A percentile compares a stretch with the other conserved stretches of the same genome.
Conservation (phyloP, 225 moss, liverwort and hornwort species). For the Pleurozium schreberi region DNA sequence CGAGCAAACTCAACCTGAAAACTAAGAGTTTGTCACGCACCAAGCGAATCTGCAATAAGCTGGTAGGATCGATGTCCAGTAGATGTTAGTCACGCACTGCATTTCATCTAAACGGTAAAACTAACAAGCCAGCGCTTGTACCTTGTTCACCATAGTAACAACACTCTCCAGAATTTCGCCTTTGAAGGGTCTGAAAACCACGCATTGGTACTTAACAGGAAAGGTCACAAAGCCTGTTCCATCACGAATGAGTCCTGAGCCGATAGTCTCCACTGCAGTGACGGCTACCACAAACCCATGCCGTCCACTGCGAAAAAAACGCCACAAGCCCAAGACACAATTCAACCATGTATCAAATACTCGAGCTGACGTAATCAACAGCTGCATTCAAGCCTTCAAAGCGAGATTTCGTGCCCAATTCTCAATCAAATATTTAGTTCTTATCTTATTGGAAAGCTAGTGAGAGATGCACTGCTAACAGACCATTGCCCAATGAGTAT, state of each 20-base stretch:
- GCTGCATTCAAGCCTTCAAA: background rate
- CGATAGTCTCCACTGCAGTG: conserved; percentile 78
- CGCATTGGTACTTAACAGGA: conserved; percentile 85
- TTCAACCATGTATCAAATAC: background rate
- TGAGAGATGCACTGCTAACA: background rate
- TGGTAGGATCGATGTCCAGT: background rate
- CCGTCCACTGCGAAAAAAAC: conserved; percentile 42
- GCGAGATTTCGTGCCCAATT: background rate
- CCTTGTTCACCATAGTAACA: conserved; percentile 92
- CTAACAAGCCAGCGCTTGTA: background rate
- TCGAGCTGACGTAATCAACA: too few species aligned
- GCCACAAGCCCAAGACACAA: background rate
- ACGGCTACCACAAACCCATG: conserved; percentile 90
- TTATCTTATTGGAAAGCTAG: background rate
- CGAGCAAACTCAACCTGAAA: background rate
- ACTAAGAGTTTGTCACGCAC: background rate
- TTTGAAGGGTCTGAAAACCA: conserved; percentile 90
- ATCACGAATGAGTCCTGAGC: conserved; percentile 79
- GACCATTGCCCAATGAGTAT: background rate
- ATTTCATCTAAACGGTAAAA: background rate
- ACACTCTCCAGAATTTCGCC: conserved; percentile 85
- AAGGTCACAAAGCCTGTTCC: conserved; percentile 89
- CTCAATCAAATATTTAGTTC: background rate
- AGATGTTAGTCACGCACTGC: background rate
- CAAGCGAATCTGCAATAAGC: background rate